Percentiles rank a stretch among this genome's conserved stretches.
Conservation (phyloP, 805 yeast species). For the Starmerella scarabaei region DNA sequence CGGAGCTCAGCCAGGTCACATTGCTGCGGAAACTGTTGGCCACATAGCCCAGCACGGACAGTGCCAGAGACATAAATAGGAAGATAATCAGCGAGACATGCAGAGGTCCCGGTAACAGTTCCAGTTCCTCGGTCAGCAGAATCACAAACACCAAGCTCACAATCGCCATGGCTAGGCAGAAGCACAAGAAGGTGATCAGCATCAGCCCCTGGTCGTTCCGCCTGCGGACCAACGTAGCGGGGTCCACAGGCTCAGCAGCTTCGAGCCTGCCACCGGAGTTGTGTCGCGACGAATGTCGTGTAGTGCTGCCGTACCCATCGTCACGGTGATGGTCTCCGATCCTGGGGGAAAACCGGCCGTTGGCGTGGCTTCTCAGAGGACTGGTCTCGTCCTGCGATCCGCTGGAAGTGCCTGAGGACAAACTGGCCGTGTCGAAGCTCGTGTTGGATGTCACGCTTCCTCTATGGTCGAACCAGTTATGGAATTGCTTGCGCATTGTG, state of each 20-base stretch:
- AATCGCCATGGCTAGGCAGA: conserved; percentile 28
- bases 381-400: conserved; percentile 2
- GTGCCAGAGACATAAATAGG: conserved; percentile 32
- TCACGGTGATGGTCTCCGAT: conserved; percentile 1
- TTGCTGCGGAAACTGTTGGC: conserved; percentile 33
- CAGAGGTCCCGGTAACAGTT: conserved; percentile 21
- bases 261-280: conserved; percentile 7
- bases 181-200: conserved; percentile 33
- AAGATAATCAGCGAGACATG: conserved; percentile 19
- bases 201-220: conserved; percentile 34
- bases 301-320: conserved; percentile 7
- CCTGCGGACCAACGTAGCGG: conserved; percentile 4
- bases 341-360: conserved; percentile 17
- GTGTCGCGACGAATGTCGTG: not conserved
- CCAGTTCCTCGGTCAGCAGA: conserved; percentile 27
- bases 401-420: conserved; percentile 5
- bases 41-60: conserved; percentile 35
- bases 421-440: not conserved
- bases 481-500: conserved; percentile 18
- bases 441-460: not conserved
- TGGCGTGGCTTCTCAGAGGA: not conserved
- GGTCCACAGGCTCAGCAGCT: not conserved
- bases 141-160: conserved; percentile 34
- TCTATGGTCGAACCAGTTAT: conserved; percentile 9
- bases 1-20: conserved; percentile 34